A percentile compares a stretch with the other conserved stretches of the same genome.
Conservation (phyloP, 805 yeast genomes). For the Jamesozyma spencerorum region DNA sequence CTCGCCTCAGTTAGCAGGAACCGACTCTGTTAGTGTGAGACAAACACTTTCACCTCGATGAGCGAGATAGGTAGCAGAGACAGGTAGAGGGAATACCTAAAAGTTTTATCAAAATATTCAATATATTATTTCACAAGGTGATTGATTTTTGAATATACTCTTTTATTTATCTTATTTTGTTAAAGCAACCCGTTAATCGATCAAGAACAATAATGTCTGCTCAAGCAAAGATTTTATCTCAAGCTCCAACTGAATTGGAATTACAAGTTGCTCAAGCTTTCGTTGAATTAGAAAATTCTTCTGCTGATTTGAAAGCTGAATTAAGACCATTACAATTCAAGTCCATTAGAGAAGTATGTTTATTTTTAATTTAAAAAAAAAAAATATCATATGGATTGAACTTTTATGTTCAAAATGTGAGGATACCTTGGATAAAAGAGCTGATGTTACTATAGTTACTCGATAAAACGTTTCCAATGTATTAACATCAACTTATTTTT, state of each 20-base stretch:
- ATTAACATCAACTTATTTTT: too few relatives aligned
- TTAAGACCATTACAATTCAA: conserved; percentile 98
- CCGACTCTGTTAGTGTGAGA: too few relatives aligned
- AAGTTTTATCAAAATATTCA: too few relatives aligned
- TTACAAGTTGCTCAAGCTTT: conserved; percentile 99
- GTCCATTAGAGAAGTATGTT: conserved; percentile 80
- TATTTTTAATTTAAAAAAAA: neutral
- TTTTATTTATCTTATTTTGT: too few relatives aligned
- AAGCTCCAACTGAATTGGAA: conserved; percentile 97
- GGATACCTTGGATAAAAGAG: neutral
- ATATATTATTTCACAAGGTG: too few relatives aligned
- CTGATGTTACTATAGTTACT: neutral
- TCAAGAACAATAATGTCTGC: conserved; percentile 63
- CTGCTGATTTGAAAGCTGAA: conserved; percentile 94
- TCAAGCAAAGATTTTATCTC: conserved; percentile 80
- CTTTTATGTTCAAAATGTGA: neutral
- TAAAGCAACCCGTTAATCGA: neutral
- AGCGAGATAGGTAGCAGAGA: too few relatives aligned
- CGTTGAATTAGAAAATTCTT: conserved; percentile 85
- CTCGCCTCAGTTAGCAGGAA: too few relatives aligned
- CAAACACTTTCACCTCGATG: too few relatives aligned
- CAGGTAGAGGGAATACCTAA: too few relatives aligned
- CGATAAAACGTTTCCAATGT: neutral
- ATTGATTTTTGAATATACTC: too few relatives aligned
- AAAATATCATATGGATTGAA: neutral